These are phyloP conservation scores for Symbiodinium pilosum DNA, from an alignment of 73 alveolate genomes.

Conservation along the genomic window DNA sequence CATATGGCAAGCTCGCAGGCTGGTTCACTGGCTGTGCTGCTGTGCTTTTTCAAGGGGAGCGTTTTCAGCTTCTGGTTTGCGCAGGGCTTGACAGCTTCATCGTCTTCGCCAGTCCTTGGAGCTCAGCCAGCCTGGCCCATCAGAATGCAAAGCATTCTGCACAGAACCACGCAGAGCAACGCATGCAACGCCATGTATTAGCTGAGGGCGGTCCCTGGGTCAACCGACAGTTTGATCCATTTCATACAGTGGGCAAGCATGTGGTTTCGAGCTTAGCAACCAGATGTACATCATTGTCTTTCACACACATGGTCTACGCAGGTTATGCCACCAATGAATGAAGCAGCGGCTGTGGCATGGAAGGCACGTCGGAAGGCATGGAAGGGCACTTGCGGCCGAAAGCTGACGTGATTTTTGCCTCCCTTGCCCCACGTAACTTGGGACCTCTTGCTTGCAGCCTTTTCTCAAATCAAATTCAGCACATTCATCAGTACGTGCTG, in stretches of 20 bases:
- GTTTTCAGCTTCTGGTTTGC: neutral
- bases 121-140: constrained; percentile 5
- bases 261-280: constrained; percentile 6
- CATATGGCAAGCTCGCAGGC: neutral
- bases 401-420: too few species aligned
- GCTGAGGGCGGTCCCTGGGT: constrained; percentile 93
- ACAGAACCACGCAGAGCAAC: neutral
- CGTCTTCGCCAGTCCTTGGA: neutral
- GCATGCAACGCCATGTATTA: too few species aligned
- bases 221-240: constrained; percentile 30
- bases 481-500: too few species aligned
- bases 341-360: constrained; percentile 94
- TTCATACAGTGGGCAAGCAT: constrained; percentile 26
- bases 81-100: neutral
- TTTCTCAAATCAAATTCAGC: too few species aligned
- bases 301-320: neutral
- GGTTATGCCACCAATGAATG: constrained; percentile 88
- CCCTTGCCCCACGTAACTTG: too few species aligned
- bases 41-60: neutral
- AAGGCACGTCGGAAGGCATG: constrained; percentile 85
- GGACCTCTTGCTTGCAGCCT: too few species aligned
- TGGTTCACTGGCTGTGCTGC: neutral
- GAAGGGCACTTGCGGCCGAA: neutral
- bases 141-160: too few species aligned
- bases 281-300: neutral